Evolutionary conservation across 1,284 basidiomycete species (phyloP), one percentile per base, ranked within the genome.

Genomic region (Ceratobasidium sp.): DNA sequence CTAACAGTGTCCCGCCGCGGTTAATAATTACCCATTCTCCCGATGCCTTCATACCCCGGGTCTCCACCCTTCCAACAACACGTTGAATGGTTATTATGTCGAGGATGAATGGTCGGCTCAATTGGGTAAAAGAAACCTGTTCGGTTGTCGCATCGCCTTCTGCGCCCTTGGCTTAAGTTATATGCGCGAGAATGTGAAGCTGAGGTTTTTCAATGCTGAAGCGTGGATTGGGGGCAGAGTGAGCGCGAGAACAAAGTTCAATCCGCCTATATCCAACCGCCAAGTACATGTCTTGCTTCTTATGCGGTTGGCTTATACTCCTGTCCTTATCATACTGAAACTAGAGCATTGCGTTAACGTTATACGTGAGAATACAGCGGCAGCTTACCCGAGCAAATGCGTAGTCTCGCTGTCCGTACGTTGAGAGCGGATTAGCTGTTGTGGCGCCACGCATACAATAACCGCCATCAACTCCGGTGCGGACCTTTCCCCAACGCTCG

Each of bases 261-360:
- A 79, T n/a, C 64, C 83, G 82, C 2, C 82, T 81, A 77, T 81
- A 83, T 64, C 81, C 82, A 2, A 42, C 71, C 33, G 72, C 44
- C 2, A 28, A 44, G 15, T 75, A 73, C 60, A 73, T 77, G 5
- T 61, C 79, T 13, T 81, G 75, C 18, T 33, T 46, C 23, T 51
- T 39, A 13, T 73, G 40, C 5, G 23, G 61, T 13, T 78, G 55
- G 10, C 78, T 73, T 2, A 79, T 81, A 72, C 84, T 78, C 13
- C 72, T 77, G 77, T 86, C 84, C 20, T 83, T 81, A 23, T 81
- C 68, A 23, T 81, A 78, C 39, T 83, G 78, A 78, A 86, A 86
- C 85, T 84, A 18, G 28, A 64, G 20, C 4, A 58, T 42, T 23
- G n/a, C 33, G 33, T 39, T 53, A 18, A 55, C 15, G 20, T n/a